Evolutionary conservation across 2,329 filamentous ascomycete species (phyloP).

Genomic region (Penicillium sp.): DNA sequence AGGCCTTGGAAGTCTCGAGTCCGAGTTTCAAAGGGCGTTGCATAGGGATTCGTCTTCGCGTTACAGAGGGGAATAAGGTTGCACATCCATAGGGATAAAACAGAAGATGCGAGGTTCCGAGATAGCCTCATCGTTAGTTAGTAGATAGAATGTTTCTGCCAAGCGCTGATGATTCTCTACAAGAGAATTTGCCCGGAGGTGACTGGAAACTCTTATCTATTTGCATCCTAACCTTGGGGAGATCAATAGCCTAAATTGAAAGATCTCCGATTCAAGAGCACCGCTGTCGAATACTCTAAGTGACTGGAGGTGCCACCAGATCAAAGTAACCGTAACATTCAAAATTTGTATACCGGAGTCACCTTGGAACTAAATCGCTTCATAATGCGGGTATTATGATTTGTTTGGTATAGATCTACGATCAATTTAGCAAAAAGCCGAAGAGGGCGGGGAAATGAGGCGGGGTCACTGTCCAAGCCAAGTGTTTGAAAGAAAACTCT

Average conservation of each 20-base stretch:
- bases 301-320: neutral
- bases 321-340: neutral
- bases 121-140: neutral
- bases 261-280: neutral
- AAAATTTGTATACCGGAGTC: neutral
- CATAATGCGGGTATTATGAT: neutral
- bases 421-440: neutral
- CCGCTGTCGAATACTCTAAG: neutral
- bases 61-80: neutral
- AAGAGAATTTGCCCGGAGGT: too few relatives aligned
- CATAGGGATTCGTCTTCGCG: neutral
- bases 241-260: neutral
- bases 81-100: neutral
- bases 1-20: neutral
- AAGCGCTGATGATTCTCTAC: neutral
- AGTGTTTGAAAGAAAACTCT: neutral
- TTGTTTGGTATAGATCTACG: neutral
- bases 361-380: neutral
- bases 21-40: neutral
- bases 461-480: neutral
- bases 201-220: too few relatives aligned
- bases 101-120: neutral
- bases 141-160: neutral
- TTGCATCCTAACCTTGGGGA: too few relatives aligned
- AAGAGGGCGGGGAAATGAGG: neutral